A percentile compares a stretch with the other conserved stretches of the same genome.
phyloP scores from a whole-genome alignment of 2,329 filamentous ascomycete genomes.

The Ophiobolus disseminans region DNA sequence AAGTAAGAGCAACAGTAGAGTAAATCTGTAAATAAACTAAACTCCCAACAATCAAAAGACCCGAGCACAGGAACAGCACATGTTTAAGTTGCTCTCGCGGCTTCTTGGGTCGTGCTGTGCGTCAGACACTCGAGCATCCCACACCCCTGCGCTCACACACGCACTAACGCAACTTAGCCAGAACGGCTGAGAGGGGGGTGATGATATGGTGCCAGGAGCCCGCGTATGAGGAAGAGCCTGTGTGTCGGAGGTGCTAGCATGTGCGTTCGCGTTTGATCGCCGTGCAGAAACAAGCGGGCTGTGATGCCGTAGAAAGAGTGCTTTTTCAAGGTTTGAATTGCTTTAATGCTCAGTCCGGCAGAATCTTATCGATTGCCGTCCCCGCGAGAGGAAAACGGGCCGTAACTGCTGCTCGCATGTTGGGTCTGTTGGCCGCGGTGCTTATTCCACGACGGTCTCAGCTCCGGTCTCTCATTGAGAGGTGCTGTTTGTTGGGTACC shows the following conservation, averaged over 20 bases:
- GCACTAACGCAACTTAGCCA: background rate
- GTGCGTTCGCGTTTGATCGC: slow-evolving; percentile 35
- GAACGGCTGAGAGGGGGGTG: slow-evolving; percentile 2
- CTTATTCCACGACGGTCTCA: no score
- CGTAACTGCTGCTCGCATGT: no score
- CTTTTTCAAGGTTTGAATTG: no score
- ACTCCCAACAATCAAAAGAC: background rate
- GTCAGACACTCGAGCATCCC: background rate
- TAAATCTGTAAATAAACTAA: background rate
- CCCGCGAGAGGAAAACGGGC: no score
- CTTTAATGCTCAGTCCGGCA: no score
- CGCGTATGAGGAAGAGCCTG: slow-evolving; percentile 5
- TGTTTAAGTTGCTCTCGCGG: slow-evolving; percentile 1
- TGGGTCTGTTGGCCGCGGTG: no score
- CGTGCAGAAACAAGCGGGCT: slow-evolving; percentile 33
- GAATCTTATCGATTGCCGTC: no score
- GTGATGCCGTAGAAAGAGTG: slow-evolving; percentile 2
- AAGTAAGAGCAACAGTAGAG: slow-evolving; percentile 12
- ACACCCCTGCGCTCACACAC: background rate
- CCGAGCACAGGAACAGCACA: background rate
- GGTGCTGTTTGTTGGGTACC: no score
- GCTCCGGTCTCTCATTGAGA: no score
- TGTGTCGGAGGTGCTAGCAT: background rate
- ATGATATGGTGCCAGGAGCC: slow-evolving; percentile 20
- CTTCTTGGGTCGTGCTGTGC: background rate